Percentiles rank a stretch among this genome's conserved stretches.
These are phyloP conservation scores for Microdochium trichocladiopsis DNA, from an alignment of 2,329 filamentous ascomycete genomes.

Conservation along the genomic window DNA sequence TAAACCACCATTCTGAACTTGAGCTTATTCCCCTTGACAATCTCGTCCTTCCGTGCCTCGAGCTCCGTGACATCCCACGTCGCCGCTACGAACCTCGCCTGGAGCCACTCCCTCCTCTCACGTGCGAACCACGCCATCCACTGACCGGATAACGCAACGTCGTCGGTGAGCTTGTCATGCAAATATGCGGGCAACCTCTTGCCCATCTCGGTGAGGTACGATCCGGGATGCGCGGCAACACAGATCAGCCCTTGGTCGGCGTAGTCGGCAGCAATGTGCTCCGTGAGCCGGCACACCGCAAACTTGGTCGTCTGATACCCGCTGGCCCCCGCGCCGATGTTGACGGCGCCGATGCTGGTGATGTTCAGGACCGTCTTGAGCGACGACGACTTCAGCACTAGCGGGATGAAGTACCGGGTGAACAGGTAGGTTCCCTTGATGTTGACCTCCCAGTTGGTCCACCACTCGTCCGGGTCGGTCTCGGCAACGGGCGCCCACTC, in stretches of 20 bases:
- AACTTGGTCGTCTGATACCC: conserved; percentile 38
- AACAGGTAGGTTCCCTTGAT: conserved; percentile 7
- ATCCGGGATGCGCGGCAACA: conserved; percentile 32
- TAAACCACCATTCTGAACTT: too few relatives aligned
- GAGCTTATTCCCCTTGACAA: conserved; percentile 5
- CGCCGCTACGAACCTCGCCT: conserved; percentile 14
- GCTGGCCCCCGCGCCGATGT: conserved; percentile 20
- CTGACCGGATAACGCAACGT: conserved; percentile 13
- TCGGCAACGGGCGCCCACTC: conserved; percentile 12
- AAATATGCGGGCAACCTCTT: conserved; percentile 15
- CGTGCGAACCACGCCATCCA: conserved; percentile 9
- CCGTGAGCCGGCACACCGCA: conserved; percentile 29
- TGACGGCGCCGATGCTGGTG: conserved; percentile 28
- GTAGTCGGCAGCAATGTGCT: conserved; percentile 33
- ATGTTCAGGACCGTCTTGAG: conserved; percentile 30
- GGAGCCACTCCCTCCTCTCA: conserved; percentile 10
- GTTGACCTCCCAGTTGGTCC: conserved; percentile 9
- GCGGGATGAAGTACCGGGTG: conserved; percentile 6
- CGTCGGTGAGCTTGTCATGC: conserved; percentile 11
- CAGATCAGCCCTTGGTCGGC: conserved; percentile 27
- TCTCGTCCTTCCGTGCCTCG: conserved; percentile 14
- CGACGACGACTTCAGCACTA: conserved; percentile 5
- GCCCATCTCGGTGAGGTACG: conserved; percentile 29
- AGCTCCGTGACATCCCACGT: conserved; percentile 19
- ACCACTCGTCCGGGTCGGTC: conserved; percentile 6